Conservation (phyloP, 352 stramenopile genomes). For the Thraustochytrium sp. region DNA sequence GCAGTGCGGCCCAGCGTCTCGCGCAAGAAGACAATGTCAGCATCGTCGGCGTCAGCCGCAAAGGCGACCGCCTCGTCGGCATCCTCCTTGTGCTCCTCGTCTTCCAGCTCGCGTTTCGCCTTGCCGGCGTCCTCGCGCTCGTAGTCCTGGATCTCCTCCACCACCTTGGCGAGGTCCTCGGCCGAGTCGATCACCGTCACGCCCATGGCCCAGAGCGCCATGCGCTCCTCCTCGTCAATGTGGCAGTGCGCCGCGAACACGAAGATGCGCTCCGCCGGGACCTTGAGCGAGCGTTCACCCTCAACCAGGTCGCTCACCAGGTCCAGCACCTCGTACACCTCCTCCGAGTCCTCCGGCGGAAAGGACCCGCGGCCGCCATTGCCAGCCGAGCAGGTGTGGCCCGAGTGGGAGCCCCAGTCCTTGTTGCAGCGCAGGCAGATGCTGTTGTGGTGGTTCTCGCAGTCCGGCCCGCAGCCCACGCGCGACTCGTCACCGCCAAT, state of each 20-base stretch:
- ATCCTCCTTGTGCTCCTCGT: not conserved
- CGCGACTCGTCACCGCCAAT: constrained; percentile 43
- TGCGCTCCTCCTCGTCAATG: constrained; percentile 45
- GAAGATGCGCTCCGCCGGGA: constrained; percentile 34
- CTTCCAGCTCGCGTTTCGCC: not conserved
- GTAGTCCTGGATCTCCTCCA: constrained; percentile 36
- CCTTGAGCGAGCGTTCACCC: not conserved
- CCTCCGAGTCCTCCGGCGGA: constrained; percentile 4
- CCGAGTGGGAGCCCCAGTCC: constrained; percentile 24
- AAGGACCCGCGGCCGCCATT: constrained; percentile 33
- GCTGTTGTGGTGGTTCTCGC: constrained; percentile 31
- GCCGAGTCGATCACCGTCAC: constrained; percentile 38
- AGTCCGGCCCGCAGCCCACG: constrained; percentile 26
- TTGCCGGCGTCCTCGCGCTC: not conserved
- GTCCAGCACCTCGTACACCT: constrained; percentile 22
- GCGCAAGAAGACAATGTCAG: constrained; percentile 21
- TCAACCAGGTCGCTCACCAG: not conserved
- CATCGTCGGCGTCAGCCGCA: not conserved
- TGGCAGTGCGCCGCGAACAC: constrained; percentile 39
- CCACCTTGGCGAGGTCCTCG: constrained; percentile 26
- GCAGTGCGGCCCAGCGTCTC: not conserved
- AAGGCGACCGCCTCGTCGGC: not conserved
- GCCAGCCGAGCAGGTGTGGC: constrained; percentile 2
- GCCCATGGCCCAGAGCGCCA: constrained; percentile 40
- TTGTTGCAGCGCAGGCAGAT: constrained; percentile 41